Conservation (phyloP, 371 early-diverging fungal genomes). For the Smittium culicis region DNA sequence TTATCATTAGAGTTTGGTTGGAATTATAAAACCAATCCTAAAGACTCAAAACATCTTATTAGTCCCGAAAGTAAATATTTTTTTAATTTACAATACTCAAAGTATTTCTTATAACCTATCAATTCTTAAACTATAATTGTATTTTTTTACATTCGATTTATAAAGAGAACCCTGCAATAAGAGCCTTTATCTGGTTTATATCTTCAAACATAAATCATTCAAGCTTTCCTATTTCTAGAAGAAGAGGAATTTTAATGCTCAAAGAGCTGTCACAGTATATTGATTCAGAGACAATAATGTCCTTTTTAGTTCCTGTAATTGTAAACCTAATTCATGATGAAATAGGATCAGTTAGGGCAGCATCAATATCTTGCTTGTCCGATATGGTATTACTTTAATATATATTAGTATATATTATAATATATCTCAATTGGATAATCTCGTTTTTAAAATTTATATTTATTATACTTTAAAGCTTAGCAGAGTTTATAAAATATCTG, state of each 20-base stretch:
- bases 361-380: not conserved
- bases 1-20: not conserved
- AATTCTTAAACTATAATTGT: no score
- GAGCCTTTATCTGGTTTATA: not conserved
- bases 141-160: not conserved
- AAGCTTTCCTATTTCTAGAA: not conserved
- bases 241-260: conserved; percentile 3
- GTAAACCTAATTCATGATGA: not conserved
- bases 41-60: not conserved
- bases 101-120: not conserved
- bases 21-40: not conserved
- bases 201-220: not conserved
- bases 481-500: not conserved
- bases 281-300: not conserved
- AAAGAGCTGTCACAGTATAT: conserved; percentile 3
- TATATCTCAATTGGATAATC: no score
- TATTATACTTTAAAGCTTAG: not conserved
- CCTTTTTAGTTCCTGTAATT: not conserved
- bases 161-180: not conserved
- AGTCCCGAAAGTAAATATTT: not conserved
- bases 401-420: not conserved
- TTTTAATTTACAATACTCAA: not conserved
- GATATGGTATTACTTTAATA: not conserved
- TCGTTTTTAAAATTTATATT: not conserved
- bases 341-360: not conserved